Conservation (phyloP, 768 basidiomycete genomes). For the Tulasnella sp. region DNA sequence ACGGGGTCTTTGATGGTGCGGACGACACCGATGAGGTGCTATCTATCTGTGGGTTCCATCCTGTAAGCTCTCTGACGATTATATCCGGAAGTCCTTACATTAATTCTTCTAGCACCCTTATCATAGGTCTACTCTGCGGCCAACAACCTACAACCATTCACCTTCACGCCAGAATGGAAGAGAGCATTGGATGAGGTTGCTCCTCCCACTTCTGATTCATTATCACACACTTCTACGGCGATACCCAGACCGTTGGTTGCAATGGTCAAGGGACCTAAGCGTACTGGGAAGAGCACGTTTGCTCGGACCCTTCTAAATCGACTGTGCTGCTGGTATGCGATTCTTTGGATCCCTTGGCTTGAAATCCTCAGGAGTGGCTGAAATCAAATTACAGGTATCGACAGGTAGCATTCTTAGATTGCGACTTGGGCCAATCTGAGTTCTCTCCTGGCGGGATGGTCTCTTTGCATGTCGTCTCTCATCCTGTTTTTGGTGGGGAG, state of each 20-base stretch:
- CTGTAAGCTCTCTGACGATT: conserved; percentile 28
- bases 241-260: conserved; percentile 31
- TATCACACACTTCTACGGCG: conserved; percentile 14
- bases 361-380: too few relatives aligned
- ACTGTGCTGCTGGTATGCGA: conserved; percentile 45
- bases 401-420: conserved; percentile 84
- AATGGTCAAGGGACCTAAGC: conserved; percentile 75
- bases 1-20: conserved; percentile 37
- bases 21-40: conserved; percentile 30
- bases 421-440: conserved; percentile 89
- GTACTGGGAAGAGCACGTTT: conserved; percentile 85
- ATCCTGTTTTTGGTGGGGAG: conserved; percentile 55
- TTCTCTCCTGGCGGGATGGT: conserved; percentile 83
- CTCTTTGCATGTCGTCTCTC: conserved; percentile 58
- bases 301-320: conserved; percentile 60
- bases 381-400: too few relatives aligned
- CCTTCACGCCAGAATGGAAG: conserved; percentile 31
- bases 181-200: conserved; percentile 21
- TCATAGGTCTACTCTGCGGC: too few relatives aligned
- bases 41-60: conserved; percentile 31
- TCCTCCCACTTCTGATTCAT: neutral
- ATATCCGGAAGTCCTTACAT: too few relatives aligned
- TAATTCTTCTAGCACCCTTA: too few relatives aligned
- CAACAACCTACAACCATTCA: conserved; percentile 25
- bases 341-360: too few relatives aligned